These are phyloP conservation scores for Parathielavia hyrcaniae DNA, from an alignment of 495 filamentous ascomycete genomes.

Conservation along the genomic window DNA sequence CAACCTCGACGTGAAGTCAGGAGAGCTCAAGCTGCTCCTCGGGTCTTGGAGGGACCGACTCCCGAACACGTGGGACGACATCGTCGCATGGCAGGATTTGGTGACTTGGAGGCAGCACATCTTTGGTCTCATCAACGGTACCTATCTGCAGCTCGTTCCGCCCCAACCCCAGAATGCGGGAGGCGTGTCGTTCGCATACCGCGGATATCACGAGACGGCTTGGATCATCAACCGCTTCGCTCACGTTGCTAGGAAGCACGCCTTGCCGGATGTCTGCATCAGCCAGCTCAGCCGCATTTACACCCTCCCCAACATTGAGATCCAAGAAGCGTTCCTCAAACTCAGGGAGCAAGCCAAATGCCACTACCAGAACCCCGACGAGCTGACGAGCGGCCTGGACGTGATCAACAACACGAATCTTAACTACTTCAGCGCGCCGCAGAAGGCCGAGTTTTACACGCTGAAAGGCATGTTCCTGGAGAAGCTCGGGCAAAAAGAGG, in stretches of 20 bases:
- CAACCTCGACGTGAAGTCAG: constrained; percentile 90
- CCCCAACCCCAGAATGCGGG: constrained; percentile 70
- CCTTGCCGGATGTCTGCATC: constrained; percentile 94
- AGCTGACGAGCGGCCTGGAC: constrained; percentile 86
- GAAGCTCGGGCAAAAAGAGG: constrained; percentile 78
- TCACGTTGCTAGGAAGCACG: constrained; percentile 94
- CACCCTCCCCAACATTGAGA: constrained; percentile 97
- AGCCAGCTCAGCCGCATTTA: constrained; percentile 95
- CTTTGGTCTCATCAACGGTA: constrained; percentile 92
- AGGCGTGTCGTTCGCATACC: constrained; percentile 79
- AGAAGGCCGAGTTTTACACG: constrained; percentile 98
- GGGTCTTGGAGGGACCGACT: constrained; percentile 93
- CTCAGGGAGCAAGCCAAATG: constrained; percentile 95
- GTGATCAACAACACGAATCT: constrained; percentile 99
- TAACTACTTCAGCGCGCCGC: constrained; percentile 90
- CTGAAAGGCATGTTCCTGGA: constrained; percentile 99
- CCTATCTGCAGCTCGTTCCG: constrained; percentile 81
- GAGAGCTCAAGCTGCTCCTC: constrained; percentile 88
- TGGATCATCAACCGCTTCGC: constrained; percentile 99
- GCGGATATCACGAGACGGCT: constrained; percentile 96
- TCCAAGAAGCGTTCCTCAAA: constrained; percentile 98
- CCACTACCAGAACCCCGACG: constrained; percentile 90
- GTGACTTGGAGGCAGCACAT: constrained; percentile 99
- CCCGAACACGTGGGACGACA: constrained; percentile 98
- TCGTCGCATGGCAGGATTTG: constrained; percentile 97